These are phyloP conservation scores for Obelidium mucronatum DNA, from an alignment of 192 early-diverging fungal species.

Conservation along the genomic window DNA sequence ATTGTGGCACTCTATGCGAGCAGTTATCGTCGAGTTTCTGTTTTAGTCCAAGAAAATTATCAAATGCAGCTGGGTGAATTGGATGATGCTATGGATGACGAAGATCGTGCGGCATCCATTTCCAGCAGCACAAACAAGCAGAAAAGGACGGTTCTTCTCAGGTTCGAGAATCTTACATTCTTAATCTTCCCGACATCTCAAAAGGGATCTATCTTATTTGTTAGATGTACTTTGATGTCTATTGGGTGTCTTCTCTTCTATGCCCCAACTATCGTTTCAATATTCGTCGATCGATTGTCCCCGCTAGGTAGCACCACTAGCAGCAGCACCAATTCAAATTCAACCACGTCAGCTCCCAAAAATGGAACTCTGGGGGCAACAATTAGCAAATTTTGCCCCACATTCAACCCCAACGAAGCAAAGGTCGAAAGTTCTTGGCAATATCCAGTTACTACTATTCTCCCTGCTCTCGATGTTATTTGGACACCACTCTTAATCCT, in stretches of 20 bases:
- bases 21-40: constrained; percentile 14
- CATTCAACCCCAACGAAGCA: background rate
- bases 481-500: constrained; percentile 29
- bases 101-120: background rate
- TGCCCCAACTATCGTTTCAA: background rate
- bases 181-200: no score
- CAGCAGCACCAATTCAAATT: background rate
- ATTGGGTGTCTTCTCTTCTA: constrained; percentile 19
- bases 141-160: background rate
- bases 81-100: background rate
- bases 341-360: background rate
- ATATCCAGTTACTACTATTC: background rate
- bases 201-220: constrained; percentile 1
- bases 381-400: background rate
- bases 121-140: background rate
- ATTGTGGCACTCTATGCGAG: constrained; percentile 13
- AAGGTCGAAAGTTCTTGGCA: background rate
- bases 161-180: no score
- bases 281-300: background rate
- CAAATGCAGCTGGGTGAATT: background rate
- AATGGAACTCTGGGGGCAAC: background rate
- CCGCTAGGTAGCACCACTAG: background rate
- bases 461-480: constrained; percentile 13
- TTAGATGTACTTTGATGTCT: constrained; percentile 20
- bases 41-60: background rate